phyloP scores from a whole-genome alignment of 2,329 filamentous ascomycete species.

The Colletotrichum orbiculare region DNA sequence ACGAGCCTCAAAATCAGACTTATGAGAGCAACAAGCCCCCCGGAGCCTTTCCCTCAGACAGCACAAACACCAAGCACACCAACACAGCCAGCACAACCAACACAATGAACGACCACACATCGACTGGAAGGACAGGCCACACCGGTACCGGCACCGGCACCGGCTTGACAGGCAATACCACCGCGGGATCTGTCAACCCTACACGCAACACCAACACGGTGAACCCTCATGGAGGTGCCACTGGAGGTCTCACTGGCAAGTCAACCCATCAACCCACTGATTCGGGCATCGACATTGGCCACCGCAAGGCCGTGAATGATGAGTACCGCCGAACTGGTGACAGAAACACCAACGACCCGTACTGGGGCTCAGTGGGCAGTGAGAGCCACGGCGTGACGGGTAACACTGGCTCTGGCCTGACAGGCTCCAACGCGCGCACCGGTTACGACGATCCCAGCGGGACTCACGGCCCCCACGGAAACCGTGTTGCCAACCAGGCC shows the following conservation, averaged over 20 bases:
- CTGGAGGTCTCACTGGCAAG: slow-evolving; percentile 5
- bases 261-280: slow-evolving; percentile 22
- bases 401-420: slow-evolving; percentile 39
- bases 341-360: slow-evolving; percentile 15
- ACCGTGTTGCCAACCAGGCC: slow-evolving; percentile 54
- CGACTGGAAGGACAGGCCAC: neutral
- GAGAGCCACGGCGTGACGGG: slow-evolving; percentile 41
- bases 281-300: slow-evolving; percentile 31
- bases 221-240: slow-evolving; percentile 17
- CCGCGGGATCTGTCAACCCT: slow-evolving; percentile 20
- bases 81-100: slow-evolving; percentile 1
- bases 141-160: slow-evolving; percentile 48
- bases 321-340: slow-evolving; percentile 8
- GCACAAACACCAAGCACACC: slow-evolving; percentile 22
- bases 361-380: slow-evolving; percentile 31
- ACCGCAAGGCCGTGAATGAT: slow-evolving; percentile 6
- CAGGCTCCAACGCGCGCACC: slow-evolving; percentile 28
- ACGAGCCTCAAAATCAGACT: slow-evolving; percentile 14
- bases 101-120: neutral
- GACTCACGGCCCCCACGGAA: slow-evolving; percentile 48
- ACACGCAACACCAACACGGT: neutral
- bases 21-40: slow-evolving; percentile 26
- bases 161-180: slow-evolving; percentile 39
- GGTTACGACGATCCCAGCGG: slow-evolving; percentile 34
- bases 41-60: slow-evolving; percentile 32